Conservation (phyloP, 371 early-diverging fungal genomes). For the Circinella minor region DNA sequence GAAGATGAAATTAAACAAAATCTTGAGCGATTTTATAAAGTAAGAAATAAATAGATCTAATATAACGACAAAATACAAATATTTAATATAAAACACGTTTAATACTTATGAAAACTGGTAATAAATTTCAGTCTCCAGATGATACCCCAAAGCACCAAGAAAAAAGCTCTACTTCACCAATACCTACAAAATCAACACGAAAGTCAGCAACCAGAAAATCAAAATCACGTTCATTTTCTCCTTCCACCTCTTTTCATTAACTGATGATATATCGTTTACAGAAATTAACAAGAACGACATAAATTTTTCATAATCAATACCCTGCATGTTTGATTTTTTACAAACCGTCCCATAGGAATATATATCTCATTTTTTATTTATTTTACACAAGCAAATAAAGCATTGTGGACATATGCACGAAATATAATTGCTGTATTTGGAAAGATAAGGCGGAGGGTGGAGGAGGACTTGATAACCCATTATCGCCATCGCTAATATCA, state of each 20-base stretch:
- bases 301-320: too few relatives aligned
- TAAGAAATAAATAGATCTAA: not conserved
- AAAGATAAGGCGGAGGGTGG: not conserved
- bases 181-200: not conserved
- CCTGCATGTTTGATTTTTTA: too few relatives aligned
- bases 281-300: too few relatives aligned
- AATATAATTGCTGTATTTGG: not conserved
- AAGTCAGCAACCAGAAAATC: not conserved
- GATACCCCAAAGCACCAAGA: not conserved
- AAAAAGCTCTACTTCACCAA: not conserved
- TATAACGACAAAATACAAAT: not conserved
- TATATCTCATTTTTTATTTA: too few relatives aligned
- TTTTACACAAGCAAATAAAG: too few relatives aligned
- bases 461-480: not conserved
- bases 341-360: too few relatives aligned
- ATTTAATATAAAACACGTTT: not conserved
- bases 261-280: too few relatives aligned
- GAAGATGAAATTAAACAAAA: not conserved
- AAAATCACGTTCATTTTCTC: not conserved
- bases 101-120: too few relatives aligned
- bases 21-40: not conserved
- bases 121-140: not conserved
- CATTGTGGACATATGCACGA: too few relatives aligned
- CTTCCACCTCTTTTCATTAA: not conserved
- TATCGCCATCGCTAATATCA: not conserved